Evolutionary conservation across 371 early-diverging fungal species (phyloP).

Genomic region (Smittium culicis): DNA sequence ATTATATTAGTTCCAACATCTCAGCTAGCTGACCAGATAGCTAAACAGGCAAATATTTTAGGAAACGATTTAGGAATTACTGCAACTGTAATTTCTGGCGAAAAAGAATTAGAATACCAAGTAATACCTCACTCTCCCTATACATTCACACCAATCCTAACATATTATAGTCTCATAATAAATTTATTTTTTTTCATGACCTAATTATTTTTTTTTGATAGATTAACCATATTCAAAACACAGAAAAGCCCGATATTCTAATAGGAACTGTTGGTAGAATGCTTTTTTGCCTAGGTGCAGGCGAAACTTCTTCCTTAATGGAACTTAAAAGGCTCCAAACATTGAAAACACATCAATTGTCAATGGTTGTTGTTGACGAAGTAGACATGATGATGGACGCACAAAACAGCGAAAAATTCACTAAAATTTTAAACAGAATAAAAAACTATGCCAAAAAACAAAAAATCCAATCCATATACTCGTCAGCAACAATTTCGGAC

Average conservation of each 20-base stretch:
- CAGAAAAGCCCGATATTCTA: constrained; percentile 12
- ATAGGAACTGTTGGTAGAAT: constrained; percentile 13
- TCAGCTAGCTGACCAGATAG: constrained; percentile 95
- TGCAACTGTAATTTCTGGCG: background rate
- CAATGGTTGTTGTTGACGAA: constrained; percentile 12
- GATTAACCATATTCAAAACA: background rate
- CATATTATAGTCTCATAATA: no score
- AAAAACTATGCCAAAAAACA: background rate
- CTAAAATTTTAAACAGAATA: background rate
- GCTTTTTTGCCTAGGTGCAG: background rate
- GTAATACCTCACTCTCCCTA: constrained; percentile 1
- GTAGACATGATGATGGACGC: constrained; percentile 12
- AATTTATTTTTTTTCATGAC: background rate
- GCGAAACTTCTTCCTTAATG: background rate
- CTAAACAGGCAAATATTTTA: background rate
- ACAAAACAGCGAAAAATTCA: constrained; percentile 5
- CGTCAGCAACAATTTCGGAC: constrained; percentile 10
- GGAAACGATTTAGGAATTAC: constrained; percentile 1
- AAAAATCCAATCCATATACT: constrained; percentile 7
- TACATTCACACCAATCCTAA: no score
- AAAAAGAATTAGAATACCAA: constrained; percentile 4
- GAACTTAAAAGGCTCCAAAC: background rate
- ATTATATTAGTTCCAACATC: constrained; percentile 98
- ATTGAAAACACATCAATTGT: background rate
- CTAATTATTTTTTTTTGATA: background rate